These are phyloP conservation scores for Vicia villosa DNA, from an alignment of 306 rosid genomes.

Conservation along the genomic window DNA sequence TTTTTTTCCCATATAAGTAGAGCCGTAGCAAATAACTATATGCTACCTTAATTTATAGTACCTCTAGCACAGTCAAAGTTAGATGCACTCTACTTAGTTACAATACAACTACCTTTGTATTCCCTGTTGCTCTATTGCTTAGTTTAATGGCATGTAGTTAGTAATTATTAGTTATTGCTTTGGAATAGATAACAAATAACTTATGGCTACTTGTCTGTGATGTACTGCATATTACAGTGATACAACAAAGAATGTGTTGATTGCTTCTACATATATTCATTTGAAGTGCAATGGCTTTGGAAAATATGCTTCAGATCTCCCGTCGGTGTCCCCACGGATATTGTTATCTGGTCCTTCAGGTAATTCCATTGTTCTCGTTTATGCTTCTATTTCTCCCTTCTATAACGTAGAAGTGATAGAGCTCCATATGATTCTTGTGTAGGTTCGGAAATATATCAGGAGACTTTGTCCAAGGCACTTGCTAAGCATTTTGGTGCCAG, in stretches of 20 bases:
- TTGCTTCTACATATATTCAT: constrained; percentile 72
- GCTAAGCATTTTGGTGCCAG: constrained; percentile 83
- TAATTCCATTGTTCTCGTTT: constrained; percentile 27
- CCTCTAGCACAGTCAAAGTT: background rate
- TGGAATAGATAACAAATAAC: background rate
- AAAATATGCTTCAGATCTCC: constrained; percentile 70
- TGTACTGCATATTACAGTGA: constrained; percentile 60
- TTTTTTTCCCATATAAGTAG: background rate
- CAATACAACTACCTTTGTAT: background rate
- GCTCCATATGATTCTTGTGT: constrained; percentile 31
- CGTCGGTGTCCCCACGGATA: constrained; percentile 75
- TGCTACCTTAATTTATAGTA: background rate
- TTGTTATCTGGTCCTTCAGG: constrained; percentile 95
- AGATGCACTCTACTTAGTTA: constrained; percentile 8
- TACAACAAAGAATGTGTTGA: constrained; percentile 71
- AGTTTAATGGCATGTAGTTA: constrained; percentile 23
- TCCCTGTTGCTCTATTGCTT: constrained; percentile 5
- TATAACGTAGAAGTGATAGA: constrained; percentile 22
- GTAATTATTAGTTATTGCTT: constrained; percentile 20
- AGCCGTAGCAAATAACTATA: background rate
- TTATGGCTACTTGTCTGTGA: constrained; percentile 25
- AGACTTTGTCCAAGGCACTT: constrained; percentile 85
- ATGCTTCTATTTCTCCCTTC: constrained; percentile 15
- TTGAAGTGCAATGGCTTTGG: constrained; percentile 71
- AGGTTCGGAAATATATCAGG: constrained; percentile 98